Conservation (phyloP, 306 rosid species). For the Astragalus glycyphyllos region DNA sequence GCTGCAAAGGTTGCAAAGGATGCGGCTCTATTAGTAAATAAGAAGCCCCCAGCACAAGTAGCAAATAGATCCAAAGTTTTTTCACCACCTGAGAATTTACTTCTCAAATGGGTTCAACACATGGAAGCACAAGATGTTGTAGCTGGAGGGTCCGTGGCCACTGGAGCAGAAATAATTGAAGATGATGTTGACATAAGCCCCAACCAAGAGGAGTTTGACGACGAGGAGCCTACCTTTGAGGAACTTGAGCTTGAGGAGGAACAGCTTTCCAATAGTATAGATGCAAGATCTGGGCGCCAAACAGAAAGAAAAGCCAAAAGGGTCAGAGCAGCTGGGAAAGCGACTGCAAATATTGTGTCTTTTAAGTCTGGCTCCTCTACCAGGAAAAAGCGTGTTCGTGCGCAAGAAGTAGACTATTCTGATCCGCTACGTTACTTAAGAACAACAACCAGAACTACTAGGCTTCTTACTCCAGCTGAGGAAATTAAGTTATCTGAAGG, state of each 20-base stretch:
- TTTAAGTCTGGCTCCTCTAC: slow-evolving; percentile 67
- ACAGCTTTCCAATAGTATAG: slow-evolving; percentile 55
- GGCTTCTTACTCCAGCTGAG: slow-evolving; percentile 79
- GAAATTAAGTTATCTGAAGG: slow-evolving; percentile 87
- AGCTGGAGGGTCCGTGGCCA: slow-evolving; percentile 47
- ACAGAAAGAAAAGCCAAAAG: slow-evolving; percentile 83
- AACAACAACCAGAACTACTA: slow-evolving; percentile 66
- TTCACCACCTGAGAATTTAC: slow-evolving; percentile 51
- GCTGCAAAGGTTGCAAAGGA: slow-evolving; percentile 88
- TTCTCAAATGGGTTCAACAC: slow-evolving; percentile 64
- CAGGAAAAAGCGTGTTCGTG: slow-evolving; percentile 70
- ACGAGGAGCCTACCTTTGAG: slow-evolving; percentile 57
- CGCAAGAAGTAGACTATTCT: slow-evolving; percentile 78
- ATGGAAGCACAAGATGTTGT: slow-evolving; percentile 56
- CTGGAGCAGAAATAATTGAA: slow-evolving; percentile 53
- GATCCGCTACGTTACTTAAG: slow-evolving; percentile 90
- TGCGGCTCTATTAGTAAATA: slow-evolving; percentile 63
- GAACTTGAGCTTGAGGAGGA: slow-evolving; percentile 69
- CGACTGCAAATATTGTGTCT: slow-evolving; percentile 66
- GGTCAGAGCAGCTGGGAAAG: slow-evolving; percentile 81
- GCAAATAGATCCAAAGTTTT: slow-evolving; percentile 43
- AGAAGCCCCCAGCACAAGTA: slow-evolving; percentile 42
- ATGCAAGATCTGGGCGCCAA: slow-evolving; percentile 87
- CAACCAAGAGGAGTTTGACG: slow-evolving; percentile 53
- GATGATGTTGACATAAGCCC: slow-evolving; percentile 42